These are phyloP conservation scores for Macrophomina tecta DNA, from an alignment of 2,329 filamentous ascomycete species.

Conservation along the genomic window DNA sequence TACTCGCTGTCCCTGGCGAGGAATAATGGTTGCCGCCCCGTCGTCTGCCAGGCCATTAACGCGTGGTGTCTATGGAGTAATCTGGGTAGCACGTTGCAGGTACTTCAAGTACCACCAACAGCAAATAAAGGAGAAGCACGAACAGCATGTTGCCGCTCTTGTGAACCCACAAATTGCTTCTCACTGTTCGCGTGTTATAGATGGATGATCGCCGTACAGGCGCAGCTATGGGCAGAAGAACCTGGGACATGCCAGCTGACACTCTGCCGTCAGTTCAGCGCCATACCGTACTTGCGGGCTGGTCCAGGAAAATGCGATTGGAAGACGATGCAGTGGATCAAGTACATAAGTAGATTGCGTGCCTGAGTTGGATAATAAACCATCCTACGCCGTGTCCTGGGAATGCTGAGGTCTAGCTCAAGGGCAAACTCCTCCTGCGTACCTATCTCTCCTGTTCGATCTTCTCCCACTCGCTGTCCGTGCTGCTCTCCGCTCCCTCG, in stretches of 20 bases:
- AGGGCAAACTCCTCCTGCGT: neutral
- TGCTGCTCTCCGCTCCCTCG: constrained; percentile 68
- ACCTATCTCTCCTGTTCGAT: constrained; percentile 63
- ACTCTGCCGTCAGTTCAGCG: too few species aligned
- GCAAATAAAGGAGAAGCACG: too few species aligned
- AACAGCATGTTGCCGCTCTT: too few species aligned
- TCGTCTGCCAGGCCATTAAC: neutral
- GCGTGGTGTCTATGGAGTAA: neutral
- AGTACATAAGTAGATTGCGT: neutral
- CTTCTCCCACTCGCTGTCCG: constrained; percentile 98
- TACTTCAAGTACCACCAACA: too few species aligned
- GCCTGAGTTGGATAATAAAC: neutral
- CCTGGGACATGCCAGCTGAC: too few species aligned
- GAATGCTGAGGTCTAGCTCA: constrained; percentile 6
- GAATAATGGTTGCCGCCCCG: neutral
- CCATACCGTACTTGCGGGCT: too few species aligned
- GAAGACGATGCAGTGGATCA: neutral
- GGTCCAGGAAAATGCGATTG: too few species aligned
- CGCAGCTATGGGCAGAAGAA: too few species aligned
- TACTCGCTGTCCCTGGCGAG: neutral
- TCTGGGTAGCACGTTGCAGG: too few species aligned
- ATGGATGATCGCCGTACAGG: too few species aligned
- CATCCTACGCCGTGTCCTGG: constrained; percentile 7
- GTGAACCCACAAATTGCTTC: too few species aligned
- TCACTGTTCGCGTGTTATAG: too few species aligned